Base-by-base conservation (phyloP, 1,139 yeast genomes). In the Candida mesenterica region DNA sequence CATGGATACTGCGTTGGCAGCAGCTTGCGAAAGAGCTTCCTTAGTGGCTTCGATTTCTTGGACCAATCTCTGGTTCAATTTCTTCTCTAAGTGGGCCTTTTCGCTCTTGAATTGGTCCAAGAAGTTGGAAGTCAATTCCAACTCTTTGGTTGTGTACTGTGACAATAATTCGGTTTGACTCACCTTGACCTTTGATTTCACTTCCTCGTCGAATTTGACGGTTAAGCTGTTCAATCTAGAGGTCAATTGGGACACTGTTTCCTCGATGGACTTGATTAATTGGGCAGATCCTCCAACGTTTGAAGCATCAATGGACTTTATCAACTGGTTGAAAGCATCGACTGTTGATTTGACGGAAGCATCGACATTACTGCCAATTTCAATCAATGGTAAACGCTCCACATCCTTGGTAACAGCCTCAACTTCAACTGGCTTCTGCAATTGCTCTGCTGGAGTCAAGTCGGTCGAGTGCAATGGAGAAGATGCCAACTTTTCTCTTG, bases 1-100 rank as follows among this genome's bases (percentile, higher is more conserved):
- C 57, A 85, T 72, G 18, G 81, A 68, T 26, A 90, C 75, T 42
- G 84, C 84, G 59, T 89, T 92, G 43, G 80, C 81, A 29, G 92
- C 90, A 42, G 88, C 86, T 38, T 80, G 74, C 30, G 79, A 65
- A 39, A 88, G 72, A n/a, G 82, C 77, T 47, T 77, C 71, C 53
- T 77, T 79, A 36, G 89, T 74, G 24, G 87, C 82, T 43, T 77
- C 76, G 39, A 90, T 69, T 59, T 90, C 97, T 23, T 70, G 66
- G 16, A 61, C 60, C 48, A 92, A 68, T 44, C 82, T 76, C 33
- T 67, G 64, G 43, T 77, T 70, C 57, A 83, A 83, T 47, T 79
- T 79, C 36, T 71, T 59, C 45, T 85, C 83, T 47, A 90, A 72
- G 44, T 76, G 75, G 37, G 68, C 57, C 51, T 84, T 82, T 52